phyloP scores from a whole-genome alignment of 805 yeast genomes.

The Kuraishia hungarica region DNA sequence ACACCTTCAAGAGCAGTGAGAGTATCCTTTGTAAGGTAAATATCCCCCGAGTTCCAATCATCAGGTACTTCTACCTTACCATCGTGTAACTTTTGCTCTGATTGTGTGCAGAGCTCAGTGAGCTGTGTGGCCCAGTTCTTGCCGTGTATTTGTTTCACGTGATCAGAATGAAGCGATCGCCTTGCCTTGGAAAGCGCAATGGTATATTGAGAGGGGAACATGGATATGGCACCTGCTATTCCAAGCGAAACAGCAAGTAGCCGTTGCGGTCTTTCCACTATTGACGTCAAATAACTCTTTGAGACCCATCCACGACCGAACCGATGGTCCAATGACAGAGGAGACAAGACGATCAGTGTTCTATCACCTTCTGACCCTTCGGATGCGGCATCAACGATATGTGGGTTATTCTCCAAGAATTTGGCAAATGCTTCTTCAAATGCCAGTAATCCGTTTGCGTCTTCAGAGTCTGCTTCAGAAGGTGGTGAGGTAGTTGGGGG shows the following conservation, averaged over 20 bases:
- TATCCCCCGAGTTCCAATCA: conserved; percentile 79
- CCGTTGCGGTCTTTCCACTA: conserved; percentile 80
- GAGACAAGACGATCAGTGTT: conserved; percentile 57
- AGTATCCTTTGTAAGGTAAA: conserved; percentile 60
- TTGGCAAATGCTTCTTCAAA: not conserved
- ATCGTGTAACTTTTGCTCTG: conserved; percentile 42
- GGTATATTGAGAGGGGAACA: conserved; percentile 53
- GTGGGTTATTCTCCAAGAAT: conserved; percentile 1
- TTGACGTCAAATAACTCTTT: conserved; percentile 53
- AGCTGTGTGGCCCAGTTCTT: conserved; percentile 59
- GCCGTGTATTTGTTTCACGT: conserved; percentile 68
- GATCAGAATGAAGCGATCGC: conserved; percentile 43
- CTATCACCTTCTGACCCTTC: conserved; percentile 24
- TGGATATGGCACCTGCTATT: conserved; percentile 62
- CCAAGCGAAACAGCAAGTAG: conserved; percentile 73
- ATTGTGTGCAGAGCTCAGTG: conserved; percentile 46
- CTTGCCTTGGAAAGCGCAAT: conserved; percentile 37
- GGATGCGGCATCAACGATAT: not conserved
- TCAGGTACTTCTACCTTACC: conserved; percentile 68
- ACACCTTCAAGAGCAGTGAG: conserved; percentile 69
- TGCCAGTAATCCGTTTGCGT: not conserved
- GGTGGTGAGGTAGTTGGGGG: not conserved
- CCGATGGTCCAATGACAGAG: conserved; percentile 60
- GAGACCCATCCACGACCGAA: conserved; percentile 75
- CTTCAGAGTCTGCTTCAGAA: not conserved